phyloP scores from a whole-genome alignment of 148 eudicot species.

The Rhododendron mucronatum region DNA sequence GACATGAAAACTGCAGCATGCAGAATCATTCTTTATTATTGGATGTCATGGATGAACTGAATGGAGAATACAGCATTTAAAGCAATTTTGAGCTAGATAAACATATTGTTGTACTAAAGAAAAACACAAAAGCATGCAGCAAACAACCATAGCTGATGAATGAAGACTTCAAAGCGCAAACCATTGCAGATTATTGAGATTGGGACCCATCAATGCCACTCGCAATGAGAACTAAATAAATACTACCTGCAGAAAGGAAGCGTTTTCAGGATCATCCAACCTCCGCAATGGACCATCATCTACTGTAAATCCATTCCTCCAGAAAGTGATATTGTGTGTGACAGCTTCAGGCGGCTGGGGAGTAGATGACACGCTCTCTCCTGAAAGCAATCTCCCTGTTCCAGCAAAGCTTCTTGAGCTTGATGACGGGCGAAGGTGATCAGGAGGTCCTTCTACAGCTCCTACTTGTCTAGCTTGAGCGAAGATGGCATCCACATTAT shows the following conservation, averaged over 20 bases:
- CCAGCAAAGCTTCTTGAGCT: constrained; percentile 68
- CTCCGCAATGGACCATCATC: constrained; percentile 73
- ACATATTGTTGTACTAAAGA: neutral
- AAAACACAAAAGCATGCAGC: neutral
- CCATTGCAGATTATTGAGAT: neutral
- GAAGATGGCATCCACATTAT: constrained; percentile 55
- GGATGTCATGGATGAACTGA: neutral
- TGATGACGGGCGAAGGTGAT: constrained; percentile 46
- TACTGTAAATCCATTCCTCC: constrained; percentile 75
- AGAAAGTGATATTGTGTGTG: constrained; percentile 49
- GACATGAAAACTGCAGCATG: neutral
- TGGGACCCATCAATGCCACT: constrained; percentile 4
- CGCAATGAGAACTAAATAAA: neutral
- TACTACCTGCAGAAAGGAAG: constrained; percentile 66
- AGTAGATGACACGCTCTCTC: constrained; percentile 44
- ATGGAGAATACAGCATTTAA: neutral
- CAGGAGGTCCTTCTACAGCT: constrained; percentile 39
- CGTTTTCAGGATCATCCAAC: constrained; percentile 67
- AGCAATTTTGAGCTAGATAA: neutral
- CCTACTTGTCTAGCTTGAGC: constrained; percentile 58
- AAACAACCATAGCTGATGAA: neutral
- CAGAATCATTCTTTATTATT: neutral
- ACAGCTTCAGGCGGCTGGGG: constrained; percentile 43
- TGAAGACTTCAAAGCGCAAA: neutral
- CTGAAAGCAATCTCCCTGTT: constrained; percentile 70